Conservation (phyloP, 2,329 filamentous ascomycete species). For the Botryotinia narcissicola region DNA sequence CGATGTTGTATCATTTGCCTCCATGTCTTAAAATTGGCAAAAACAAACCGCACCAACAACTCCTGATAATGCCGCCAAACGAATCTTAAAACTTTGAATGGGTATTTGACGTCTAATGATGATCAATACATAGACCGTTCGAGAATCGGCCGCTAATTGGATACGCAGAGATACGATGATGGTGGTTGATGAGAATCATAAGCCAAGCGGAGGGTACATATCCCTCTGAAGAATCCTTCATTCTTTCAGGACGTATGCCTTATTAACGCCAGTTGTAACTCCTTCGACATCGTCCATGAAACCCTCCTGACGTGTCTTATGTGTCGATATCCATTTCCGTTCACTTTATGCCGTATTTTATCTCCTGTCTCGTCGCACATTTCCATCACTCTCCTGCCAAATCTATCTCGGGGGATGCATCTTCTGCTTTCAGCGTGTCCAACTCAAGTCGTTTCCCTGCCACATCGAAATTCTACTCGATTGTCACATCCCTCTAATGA, state of each 20-base stretch:
- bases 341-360: not conserved
- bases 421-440: not conserved
- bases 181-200: not conserved
- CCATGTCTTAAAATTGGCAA: not conserved
- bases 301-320: too few species aligned
- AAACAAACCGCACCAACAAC: not conserved
- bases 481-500: not conserved
- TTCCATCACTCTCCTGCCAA: not conserved
- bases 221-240: too few species aligned
- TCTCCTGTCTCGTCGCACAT: not conserved
- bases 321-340: not conserved
- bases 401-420: not conserved
- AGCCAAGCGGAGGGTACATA: too few species aligned
- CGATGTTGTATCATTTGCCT: constrained; percentile 11
- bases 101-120: not conserved
- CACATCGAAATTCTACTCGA: too few species aligned
- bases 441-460: not conserved
- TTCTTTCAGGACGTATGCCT: not conserved
- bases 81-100: not conserved
- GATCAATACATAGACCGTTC: not conserved
- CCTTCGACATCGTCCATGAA: not conserved
- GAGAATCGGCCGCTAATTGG: too few species aligned
- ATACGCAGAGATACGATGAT: not conserved
- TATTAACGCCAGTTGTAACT: not conserved
- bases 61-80: not conserved